A percentile compares a stretch with the other conserved stretches of the same genome.
These are phyloP conservation scores for Chrysanthemum makinoi DNA, from an alignment of 129 eudicot genomes.

Conservation along the genomic window DNA sequence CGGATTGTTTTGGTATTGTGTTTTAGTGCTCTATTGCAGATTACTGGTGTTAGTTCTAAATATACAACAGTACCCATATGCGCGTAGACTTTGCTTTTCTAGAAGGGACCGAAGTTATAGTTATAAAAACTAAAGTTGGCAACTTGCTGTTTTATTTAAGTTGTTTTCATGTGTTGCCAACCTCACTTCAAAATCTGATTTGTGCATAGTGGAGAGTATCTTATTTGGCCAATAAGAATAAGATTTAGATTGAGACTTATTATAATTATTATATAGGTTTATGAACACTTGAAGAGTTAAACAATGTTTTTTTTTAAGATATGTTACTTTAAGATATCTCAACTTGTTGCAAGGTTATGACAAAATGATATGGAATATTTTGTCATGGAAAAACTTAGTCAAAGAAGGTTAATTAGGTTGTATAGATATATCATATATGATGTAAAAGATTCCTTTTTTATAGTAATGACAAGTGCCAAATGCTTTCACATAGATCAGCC, in stretches of 20 bases:
- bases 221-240: constrained; percentile 36
- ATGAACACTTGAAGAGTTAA: constrained; percentile 2
- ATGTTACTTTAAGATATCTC: constrained; percentile 15
- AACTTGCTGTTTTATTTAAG: constrained; percentile 24
- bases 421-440: constrained; percentile 1
- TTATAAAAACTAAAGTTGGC: constrained; percentile 20
- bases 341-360: constrained; percentile 19
- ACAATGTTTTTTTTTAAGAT: neutral
- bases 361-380: constrained; percentile 15
- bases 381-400: constrained; percentile 25
- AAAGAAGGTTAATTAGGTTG: constrained; percentile 26
- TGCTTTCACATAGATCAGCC: constrained; percentile 22
- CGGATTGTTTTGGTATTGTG: too few relatives aligned
- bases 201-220: constrained; percentile 28
- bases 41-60: too few relatives aligned
- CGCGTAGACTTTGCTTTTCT: constrained; percentile 12
- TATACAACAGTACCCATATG: too few relatives aligned
- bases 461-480: constrained; percentile 30
- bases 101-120: constrained; percentile 11
- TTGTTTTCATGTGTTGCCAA: constrained; percentile 27
- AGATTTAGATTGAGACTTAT: constrained; percentile 16
- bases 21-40: too few relatives aligned
- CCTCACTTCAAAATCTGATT: constrained; percentile 30
- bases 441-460: constrained; percentile 31
- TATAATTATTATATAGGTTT: constrained; percentile 10